phyloP scores from a whole-genome alignment of 306 rosid species.

The Gleditsia sinensis region DNA sequence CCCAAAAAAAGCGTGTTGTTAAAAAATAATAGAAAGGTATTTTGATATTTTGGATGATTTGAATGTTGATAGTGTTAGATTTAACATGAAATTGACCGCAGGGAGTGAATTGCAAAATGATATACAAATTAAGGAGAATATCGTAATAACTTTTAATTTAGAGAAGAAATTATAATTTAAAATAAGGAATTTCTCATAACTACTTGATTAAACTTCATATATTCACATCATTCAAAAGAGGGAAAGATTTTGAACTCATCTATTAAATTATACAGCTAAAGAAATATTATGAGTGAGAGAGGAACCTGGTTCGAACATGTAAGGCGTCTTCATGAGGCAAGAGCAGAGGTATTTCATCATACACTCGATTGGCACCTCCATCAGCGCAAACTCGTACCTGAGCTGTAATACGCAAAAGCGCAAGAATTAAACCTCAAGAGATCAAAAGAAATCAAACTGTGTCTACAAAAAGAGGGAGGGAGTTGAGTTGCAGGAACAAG shows the following conservation, averaged over 20 bases:
- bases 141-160: no score
- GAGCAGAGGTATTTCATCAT: slow-evolving; percentile 79
- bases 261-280: neutral
- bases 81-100: no score
- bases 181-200: no score
- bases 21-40: no score
- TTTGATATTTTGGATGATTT: no score
- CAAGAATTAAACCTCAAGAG: neutral
- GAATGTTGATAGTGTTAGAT: no score
- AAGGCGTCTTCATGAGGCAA: slow-evolving; percentile 59
- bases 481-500: neutral
- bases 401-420: slow-evolving; percentile 53
- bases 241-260: no score
- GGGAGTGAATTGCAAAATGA: no score
- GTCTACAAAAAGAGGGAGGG: neutral
- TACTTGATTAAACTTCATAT: no score
- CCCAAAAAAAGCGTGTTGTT: no score
- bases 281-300: neutral
- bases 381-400: slow-evolving; percentile 79
- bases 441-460: neutral
- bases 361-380: slow-evolving; percentile 92
- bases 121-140: no score
- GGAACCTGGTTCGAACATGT: slow-evolving; percentile 69
- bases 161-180: no score
- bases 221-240: neutral